Evolutionary conservation across 306 rosid species (phyloP).

Genomic region (Begonia masoniana): DNA sequence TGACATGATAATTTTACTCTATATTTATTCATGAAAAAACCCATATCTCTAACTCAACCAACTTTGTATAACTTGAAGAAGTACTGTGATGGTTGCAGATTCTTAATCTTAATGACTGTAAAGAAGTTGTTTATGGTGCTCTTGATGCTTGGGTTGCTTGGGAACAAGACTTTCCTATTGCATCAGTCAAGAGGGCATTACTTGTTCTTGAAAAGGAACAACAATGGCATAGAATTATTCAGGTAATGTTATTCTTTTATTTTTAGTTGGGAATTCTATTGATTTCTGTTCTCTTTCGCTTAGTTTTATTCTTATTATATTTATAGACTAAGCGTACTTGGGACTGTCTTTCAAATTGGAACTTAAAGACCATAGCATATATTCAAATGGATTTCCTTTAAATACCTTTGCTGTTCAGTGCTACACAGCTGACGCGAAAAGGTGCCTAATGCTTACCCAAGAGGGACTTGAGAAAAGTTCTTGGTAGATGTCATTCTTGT

Average conservation of each 20-base stretch:
- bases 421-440: too few species aligned
- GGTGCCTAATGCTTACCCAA: too few species aligned
- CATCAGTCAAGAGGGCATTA: conserved; percentile 41
- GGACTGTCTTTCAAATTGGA: too few species aligned
- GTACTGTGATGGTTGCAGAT: conserved; percentile 41
- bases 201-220: conserved; percentile 64
- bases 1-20: too few species aligned
- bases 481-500: too few species aligned
- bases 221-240: conserved; percentile 85
- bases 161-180: conserved; percentile 73
- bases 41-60: not conserved
- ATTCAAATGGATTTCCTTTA: too few species aligned
- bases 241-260: conserved; percentile 25
- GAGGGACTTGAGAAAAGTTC: too few species aligned
- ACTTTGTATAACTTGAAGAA: not conserved
- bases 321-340: too few species aligned
- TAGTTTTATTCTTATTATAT: not conserved
- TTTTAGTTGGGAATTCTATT: not conserved
- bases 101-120: conserved; percentile 50
- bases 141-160: conserved; percentile 95
- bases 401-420: too few species aligned
- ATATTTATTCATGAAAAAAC: too few species aligned
- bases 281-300: not conserved
- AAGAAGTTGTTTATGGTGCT: conserved; percentile 74
- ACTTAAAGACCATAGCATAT: too few species aligned